Evolutionary conservation across 257 asterid genomes (phyloP), one percentile per base, ranked within the genome.

Genomic region (Salvia hispanica): DNA sequence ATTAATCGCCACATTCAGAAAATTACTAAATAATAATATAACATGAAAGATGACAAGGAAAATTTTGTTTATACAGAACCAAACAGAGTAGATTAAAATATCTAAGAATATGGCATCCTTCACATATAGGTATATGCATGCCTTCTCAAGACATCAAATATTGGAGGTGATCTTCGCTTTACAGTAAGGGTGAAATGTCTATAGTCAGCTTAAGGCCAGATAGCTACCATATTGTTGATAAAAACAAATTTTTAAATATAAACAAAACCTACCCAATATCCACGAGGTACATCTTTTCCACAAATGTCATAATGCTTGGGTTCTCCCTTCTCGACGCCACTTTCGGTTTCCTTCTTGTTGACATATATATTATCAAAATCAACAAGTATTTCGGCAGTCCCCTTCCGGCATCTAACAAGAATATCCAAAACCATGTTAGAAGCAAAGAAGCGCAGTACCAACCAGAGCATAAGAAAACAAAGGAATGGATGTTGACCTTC

Each of bases 231-330:
- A 12, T 25, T 0, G 31, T 2, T 25, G 2, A 2, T 25, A 43
- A 11, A 21, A 13, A 62, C 7, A 45, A 11, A 6, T 25, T 50
- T 8, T 40, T 7, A 2, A 45, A 25, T 25, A 0, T 25, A 62
- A 62, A 71, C 31, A 36, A 61, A 61, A 72, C 93, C 58, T 82
- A 94, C 99, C 99, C 99, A 94, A 76, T 88, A 88, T 75, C 99
- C 97, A 66, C 93, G 95, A 58, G 99, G 99, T 69, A 91, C 82
- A 72, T 88, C 96, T 75, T 87, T 76, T 57, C 99, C 97, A 69
- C 99, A 94, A 73, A 94, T 94, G 62, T 82, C 80, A 77, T 74
- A 84, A 78, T 77, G 79, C 69, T 74, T 76, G 45, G 79, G 72
- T 67, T 65, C 71, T 9, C 72, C 87, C 51, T 82, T 79, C 72